Evolutionary conservation across 805 yeast species (phyloP).

Genomic region (Candida gorgasii): DNA sequence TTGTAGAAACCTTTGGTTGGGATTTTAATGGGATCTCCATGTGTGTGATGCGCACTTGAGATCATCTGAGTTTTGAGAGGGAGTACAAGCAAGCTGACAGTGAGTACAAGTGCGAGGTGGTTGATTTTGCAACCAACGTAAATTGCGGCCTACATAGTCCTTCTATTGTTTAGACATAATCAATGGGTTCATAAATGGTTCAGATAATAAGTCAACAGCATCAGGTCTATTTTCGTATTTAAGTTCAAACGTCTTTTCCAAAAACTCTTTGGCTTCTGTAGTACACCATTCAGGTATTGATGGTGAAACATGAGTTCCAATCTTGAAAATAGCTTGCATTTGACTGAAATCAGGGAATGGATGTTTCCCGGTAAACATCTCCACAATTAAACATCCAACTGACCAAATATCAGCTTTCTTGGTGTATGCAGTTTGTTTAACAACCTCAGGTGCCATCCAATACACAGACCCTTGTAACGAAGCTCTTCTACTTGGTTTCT

Average conservation of each 20-base stretch:
- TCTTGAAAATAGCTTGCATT: constrained; percentile 95
- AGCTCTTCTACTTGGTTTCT: constrained; percentile 54
- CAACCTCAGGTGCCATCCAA: constrained; percentile 99
- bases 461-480: constrained; percentile 91
- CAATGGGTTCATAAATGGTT: constrained; percentile 57
- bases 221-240: constrained; percentile 74
- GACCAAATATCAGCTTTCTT: constrained; percentile 97
- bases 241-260: constrained; percentile 66
- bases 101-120: too few species aligned
- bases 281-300: constrained; percentile 75
- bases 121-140: background rate
- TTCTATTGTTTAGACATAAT: constrained; percentile 39
- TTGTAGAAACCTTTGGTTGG: constrained; percentile 38
- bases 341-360: constrained; percentile 95
- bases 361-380: constrained; percentile 94
- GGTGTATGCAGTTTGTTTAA: constrained; percentile 87
- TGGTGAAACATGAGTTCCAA: constrained; percentile 85
- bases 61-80: too few species aligned
- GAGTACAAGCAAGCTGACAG: too few species aligned
- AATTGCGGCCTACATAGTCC: background rate
- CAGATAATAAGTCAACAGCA: constrained; percentile 67
- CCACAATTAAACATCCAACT: constrained; percentile 89
- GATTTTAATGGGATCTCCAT: constrained; percentile 45
- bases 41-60: background rate
- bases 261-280: constrained; percentile 64